Evolutionary conservation across 805 yeast species (phyloP), one percentile per base, ranked within the genome.

Genomic region (Saturnispora zaruensis): DNA sequence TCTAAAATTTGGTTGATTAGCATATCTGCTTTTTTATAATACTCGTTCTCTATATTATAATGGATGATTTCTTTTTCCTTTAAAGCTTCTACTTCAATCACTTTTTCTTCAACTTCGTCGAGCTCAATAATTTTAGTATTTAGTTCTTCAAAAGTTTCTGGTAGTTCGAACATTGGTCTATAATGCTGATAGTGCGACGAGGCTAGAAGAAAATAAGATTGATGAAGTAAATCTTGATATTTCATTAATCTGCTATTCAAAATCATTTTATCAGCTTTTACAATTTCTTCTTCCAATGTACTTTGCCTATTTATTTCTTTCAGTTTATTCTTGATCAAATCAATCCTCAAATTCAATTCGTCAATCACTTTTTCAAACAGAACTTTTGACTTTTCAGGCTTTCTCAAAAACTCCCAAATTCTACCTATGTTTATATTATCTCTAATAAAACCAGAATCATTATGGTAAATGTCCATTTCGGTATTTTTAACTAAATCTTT

Each of bases 151-250:
- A 66, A 64, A 5, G 55, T 59, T 41, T 65, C 64, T 9, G 66
- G 63, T 37, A 66, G 51, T 4, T 61, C 60, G 20, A 60, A 57
- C 58, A 66, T 64, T 6, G 72, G 74, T 11, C 67, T 60, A 41
- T 71, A 70, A 32, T 71, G 60, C 57, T 84, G 90, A 55, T 74
- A 86, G 59, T 84, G 78, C 0, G 85, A 77, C 2, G 89, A 79
- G 0, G 87, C 97, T 24, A 85, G 69, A 53, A 88, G 78, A 60
- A 90, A 91, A 59, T 78, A 84, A 41, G 83, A 74, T 46, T 90
- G 81, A 62, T 93, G 97, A 14, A 87, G 66, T 9, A 79, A 59
- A 46, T 87, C 84, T 30, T 74, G 56, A 79, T 81, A 75, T 13
- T 68, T 59, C 53, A 85, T 66, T 9, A 75, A 58, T 46, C 74